Base-by-base conservation (phyloP, 805 yeast species). In the Saccharomycopsis vini region DNA sequence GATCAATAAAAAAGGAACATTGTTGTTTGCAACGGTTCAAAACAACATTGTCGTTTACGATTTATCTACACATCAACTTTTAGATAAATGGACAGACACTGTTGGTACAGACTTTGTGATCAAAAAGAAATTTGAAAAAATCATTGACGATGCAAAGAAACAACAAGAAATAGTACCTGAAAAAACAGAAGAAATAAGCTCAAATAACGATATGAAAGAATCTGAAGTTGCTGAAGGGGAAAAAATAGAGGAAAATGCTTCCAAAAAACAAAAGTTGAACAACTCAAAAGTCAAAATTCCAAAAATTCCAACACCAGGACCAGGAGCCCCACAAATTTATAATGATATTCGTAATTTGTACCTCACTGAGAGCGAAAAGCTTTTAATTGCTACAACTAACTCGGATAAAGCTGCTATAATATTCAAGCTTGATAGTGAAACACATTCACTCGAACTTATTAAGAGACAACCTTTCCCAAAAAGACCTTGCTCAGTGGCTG, bases 381-480 rank as follows among this genome's bases (percentile, higher is more conserved):
- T 69, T 53, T 58, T 89, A 30, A 67, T 84, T 21, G 82, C 77
- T 1, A 77, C 85, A 36, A 79, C 94, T 2, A 95, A 86, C 57
- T 81, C 81, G 45, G 94, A 84, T 57, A 92, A 90, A 61, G 78
- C 94, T 2, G 79, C 79, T 15, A 67, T 83, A 3, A 71, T 87
- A 7, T 79, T 86, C 47, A 51, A 59, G 26, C 16, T 26, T n/a
- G 55, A 59, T 34, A 43, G 44, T 3, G 45, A 40, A 5, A 42
- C 54, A 33, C 50, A 58, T 6, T 67, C 75, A 44, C 63, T 85
- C 30, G 58, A 57, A 19, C 59, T 81, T 16, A 54, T 73, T 32
- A 81, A 82, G 56, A 76, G 90, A 55, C 90, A 87, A 57, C 72
- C 74, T 4, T 81, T 86, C 56, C 88, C 96, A 30, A 90, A 90